Evolutionary conservation across 2,329 filamentous ascomycete species (phyloP).

Genomic region (Thyridium curvatum): DNA sequence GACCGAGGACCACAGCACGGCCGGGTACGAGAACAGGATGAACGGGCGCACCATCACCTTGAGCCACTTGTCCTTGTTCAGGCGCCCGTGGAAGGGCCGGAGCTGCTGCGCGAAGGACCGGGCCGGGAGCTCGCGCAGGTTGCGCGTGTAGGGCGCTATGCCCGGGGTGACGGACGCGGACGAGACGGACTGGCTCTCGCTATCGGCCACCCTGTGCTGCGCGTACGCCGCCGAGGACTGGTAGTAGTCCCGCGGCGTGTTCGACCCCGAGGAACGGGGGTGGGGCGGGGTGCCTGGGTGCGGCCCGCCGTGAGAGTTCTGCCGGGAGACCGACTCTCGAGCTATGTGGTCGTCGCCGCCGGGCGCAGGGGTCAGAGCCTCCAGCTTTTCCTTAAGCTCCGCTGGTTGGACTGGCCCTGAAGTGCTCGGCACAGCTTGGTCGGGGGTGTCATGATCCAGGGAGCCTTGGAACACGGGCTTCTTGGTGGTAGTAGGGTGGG

Average conservation of each 20-base stretch:
- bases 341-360: conserved; percentile 5
- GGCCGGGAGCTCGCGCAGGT: conserved; percentile 58
- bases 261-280: too few relatives aligned
- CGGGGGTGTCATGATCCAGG: background rate
- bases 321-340: conserved; percentile 1
- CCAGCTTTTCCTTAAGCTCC: background rate
- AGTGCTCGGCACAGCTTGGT: background rate
- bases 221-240: too few relatives aligned
- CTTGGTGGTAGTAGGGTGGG: too few relatives aligned
- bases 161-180: conserved; percentile 22
- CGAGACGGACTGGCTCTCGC: conserved; percentile 32
- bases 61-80: conserved; percentile 73
- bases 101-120: conserved; percentile 71
- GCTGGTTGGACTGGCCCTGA: background rate
- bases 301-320: background rate
- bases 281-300: conserved; percentile 12
- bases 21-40: conserved; percentile 79
- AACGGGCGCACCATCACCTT: conserved; percentile 75
- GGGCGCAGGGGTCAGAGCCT: background rate
- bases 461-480: too few relatives aligned
- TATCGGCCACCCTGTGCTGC: conserved; percentile 26
- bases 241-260: too few relatives aligned
- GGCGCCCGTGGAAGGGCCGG: conserved; percentile 69
- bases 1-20: conserved; percentile 79
- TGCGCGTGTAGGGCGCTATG: conserved; percentile 60